Conservation (phyloP, 225 moss, liverwort and hornwort genomes). For the Neckera pumila region DNA sequence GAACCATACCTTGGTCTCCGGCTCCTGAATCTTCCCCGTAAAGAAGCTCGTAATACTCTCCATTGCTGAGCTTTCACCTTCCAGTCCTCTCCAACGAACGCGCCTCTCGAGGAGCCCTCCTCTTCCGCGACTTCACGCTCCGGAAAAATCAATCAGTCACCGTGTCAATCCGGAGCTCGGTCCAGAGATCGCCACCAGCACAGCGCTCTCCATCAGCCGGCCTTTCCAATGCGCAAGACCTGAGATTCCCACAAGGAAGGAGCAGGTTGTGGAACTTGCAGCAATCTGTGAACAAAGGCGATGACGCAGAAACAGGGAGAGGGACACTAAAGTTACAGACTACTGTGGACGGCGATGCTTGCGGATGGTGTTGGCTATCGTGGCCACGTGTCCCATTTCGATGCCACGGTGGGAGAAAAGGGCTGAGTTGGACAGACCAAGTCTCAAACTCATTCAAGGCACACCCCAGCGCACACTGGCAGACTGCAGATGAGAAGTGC, state of each 20-base stretch:
- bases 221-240: not conserved
- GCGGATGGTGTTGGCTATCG: not conserved
- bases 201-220: not conserved
- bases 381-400: not conserved
- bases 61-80: not conserved
- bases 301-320: not conserved
- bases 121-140: not conserved
- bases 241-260: not conserved
- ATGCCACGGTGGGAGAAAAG: not conserved
- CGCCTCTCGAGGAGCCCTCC: not conserved
- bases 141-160: not conserved
- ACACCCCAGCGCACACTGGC: not conserved
- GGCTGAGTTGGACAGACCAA: not conserved
- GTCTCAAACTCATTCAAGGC: not conserved
- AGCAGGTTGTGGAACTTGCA: not conserved
- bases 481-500: not conserved
- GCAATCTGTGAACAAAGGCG: not conserved
- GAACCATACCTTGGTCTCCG: not conserved
- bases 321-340: not conserved
- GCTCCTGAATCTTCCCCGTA: constrained; percentile 17
- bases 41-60: constrained; percentile 32
- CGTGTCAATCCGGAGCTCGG: not conserved
- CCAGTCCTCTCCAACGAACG: not conserved
- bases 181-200: not conserved
- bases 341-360: not conserved